Evolutionary conservation across 176 grass and related monocot species (phyloP).

Genomic region (Hsuehochloa calcarea): DNA sequence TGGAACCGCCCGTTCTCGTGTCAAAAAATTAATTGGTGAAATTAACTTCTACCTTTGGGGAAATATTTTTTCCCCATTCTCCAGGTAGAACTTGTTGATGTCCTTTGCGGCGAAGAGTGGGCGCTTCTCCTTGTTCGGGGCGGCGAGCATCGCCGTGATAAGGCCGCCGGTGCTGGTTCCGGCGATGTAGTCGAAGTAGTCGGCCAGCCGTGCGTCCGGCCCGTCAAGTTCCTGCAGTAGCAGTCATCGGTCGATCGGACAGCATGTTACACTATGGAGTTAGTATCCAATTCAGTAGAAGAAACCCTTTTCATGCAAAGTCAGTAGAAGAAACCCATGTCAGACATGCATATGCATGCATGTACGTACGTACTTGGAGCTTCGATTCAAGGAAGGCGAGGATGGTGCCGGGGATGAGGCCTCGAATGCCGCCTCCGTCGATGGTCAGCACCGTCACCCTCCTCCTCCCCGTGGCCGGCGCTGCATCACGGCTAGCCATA

Average conservation of each 20-base stretch:
- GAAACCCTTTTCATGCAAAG: too few species aligned
- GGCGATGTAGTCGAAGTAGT: constrained; percentile 59
- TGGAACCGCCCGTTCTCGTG: too few species aligned
- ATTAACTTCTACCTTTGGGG: constrained; percentile 8
- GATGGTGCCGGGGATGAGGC: constrained; percentile 35
- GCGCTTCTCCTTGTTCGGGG: constrained; percentile 41
- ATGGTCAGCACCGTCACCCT: not conserved
- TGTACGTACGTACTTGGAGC: constrained; percentile 5
- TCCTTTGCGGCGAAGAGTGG: constrained; percentile 45
- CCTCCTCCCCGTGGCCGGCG: too few species aligned
- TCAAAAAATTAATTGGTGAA: too few species aligned
- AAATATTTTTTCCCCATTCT: constrained; percentile 44
- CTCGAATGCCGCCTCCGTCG: constrained; percentile 38
- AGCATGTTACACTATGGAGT: too few species aligned
- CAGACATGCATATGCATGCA: not conserved
- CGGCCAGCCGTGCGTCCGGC: constrained; percentile 39
- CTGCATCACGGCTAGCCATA: too few species aligned
- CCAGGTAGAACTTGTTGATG: constrained; percentile 46
- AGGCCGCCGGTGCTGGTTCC: constrained; percentile 64
- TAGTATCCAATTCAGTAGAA: too few species aligned
- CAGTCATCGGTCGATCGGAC: too few species aligned
- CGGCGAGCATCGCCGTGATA: constrained; percentile 52
- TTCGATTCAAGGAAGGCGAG: constrained; percentile 31
- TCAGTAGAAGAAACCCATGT: too few species aligned
- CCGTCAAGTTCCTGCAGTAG: constrained; percentile 35